These are phyloP conservation scores for Grammothele lineata DNA, from an alignment of 768 basidiomycete genomes.

Conservation along the genomic window DNA sequence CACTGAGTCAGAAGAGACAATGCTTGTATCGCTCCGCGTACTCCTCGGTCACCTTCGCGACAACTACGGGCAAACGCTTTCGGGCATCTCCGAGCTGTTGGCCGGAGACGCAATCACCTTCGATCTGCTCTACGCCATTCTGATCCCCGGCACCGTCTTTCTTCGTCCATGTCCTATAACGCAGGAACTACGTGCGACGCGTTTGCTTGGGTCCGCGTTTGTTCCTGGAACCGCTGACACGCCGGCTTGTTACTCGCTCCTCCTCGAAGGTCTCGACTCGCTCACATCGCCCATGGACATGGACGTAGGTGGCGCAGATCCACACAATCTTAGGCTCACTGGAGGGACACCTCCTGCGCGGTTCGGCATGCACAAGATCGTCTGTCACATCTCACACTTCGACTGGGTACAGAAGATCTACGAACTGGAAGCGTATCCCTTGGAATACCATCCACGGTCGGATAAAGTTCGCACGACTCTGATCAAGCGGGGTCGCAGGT, in stretches of 20 bases:
- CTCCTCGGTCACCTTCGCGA: conserved; percentile 40
- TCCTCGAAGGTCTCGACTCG: conserved; percentile 45
- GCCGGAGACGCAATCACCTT: conserved; percentile 55
- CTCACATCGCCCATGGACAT: neutral
- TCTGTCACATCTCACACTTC: conserved; percentile 33
- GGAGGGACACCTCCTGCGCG: too few relatives aligned
- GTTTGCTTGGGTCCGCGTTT: conserved; percentile 34
- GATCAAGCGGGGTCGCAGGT: conserved; percentile 47
- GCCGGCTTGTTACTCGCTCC: conserved; percentile 38
- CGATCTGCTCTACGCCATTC: conserved; percentile 44
- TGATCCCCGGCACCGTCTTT: conserved; percentile 47
- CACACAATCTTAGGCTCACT: too few relatives aligned
- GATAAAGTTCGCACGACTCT: conserved; percentile 35
- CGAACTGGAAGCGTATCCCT: conserved; percentile 46
- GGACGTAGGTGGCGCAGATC: neutral
- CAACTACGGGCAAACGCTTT: conserved; percentile 45
- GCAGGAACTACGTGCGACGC: conserved; percentile 47
- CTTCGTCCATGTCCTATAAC: conserved; percentile 49
- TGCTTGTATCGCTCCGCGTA: conserved; percentile 32
- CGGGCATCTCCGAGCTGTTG: conserved; percentile 41
- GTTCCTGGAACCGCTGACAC: conserved; percentile 31
- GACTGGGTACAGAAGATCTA: conserved; percentile 47
- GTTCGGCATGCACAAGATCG: conserved; percentile 34
- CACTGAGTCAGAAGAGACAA: conserved; percentile 38
- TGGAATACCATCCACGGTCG: conserved; percentile 43